phyloP scores from a whole-genome alignment of 2,329 filamentous ascomycete genomes.

The Sclerotinia subarctica region DNA sequence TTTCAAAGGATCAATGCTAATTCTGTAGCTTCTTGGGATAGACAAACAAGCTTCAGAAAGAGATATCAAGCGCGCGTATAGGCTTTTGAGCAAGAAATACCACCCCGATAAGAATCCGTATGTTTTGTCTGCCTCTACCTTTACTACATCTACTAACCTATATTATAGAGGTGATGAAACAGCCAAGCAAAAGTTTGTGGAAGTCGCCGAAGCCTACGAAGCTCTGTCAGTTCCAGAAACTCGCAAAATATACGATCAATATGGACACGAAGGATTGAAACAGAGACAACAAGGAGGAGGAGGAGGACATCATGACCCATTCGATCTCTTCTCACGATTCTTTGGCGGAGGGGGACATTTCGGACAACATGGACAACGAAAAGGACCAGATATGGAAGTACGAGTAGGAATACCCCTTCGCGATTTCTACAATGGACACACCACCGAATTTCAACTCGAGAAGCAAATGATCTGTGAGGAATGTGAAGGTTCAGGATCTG shows the following conservation, averaged over 20 bases:
- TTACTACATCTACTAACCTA: conserved; percentile 1
- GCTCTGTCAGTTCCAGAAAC: conserved; percentile 75
- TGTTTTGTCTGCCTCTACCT: conserved; percentile 39
- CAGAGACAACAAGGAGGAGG: conserved; percentile 73
- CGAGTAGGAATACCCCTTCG: conserved; percentile 73
- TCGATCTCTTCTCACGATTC: conserved; percentile 94
- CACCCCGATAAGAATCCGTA: conserved; percentile 99
- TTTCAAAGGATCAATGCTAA: too few species aligned
- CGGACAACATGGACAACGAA: conserved; percentile 69
- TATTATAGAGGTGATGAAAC: conserved; percentile 64
- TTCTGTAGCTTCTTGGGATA: conserved; percentile 62
- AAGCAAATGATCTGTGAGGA: conserved; percentile 93
- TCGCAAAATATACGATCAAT: conserved; percentile 88
- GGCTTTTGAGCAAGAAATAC: conserved; percentile 87
- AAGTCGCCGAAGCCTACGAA: conserved; percentile 94
- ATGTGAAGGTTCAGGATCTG: conserved; percentile 81
- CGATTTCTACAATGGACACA: conserved; percentile 89
- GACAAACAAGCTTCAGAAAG: conserved; percentile 75
- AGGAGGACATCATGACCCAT: conserved; percentile 72
- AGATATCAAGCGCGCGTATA: conserved; percentile 92
- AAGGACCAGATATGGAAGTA: conserved; percentile 86
- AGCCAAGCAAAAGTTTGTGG: conserved; percentile 87
- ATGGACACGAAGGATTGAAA: conserved; percentile 87
- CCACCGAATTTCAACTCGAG: conserved; percentile 84
- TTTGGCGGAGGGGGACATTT: conserved; percentile 78